Base-by-base conservation (phyloP, 2,329 filamentous ascomycete species). In the Massarina eburnea region DNA sequence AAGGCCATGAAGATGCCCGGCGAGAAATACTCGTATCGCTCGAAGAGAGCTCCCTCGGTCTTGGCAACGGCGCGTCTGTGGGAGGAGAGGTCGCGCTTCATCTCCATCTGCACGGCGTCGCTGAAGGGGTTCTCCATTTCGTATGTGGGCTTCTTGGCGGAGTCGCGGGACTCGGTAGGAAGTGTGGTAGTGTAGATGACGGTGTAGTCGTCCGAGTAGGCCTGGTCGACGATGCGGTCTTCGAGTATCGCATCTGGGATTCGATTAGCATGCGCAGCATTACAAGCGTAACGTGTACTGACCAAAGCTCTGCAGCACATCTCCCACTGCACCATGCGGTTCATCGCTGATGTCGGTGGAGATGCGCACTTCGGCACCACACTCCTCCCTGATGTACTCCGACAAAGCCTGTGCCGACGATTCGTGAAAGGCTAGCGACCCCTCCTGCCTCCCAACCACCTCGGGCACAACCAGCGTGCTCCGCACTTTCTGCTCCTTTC, bases 1-100 rank as follows among this genome's bases (percentile, higher is more conserved):
- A 96, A 74, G 21, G 83, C 87, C 87, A 95, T 95, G 72, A 96
- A 97, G 54, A 97, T 83, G 45, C 88, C 91, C 62, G 91, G 89
- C 9, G 86, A 92, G 58, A 99, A 87, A 75, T 91, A 97, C 68
- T 96, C 88, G 71, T 99, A 99, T 70, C 88, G 91, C 72, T 95
- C 88, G 61, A 99, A 97, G 34, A 95, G 72, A 18, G 59, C 68
- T 15, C 61, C 61, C 35, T 67, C 48, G n/a, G n/a, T 4, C 46
- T 56, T 39, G 57, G 45, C 41, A 57, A 59, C 2, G 6, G 51
- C 61, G 36, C 57, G 59, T 38, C 48, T 52, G 39, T 73, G 54
- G 15, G 69, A 55, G 20, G 59, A 67, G 45, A 78, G 70, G 55
- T 83, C 78, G 55, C 90, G 82, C 80, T 89, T 94, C 54, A 94